Conservation (phyloP, 257 asterid genomes). For the Ilex asprella region DNA sequence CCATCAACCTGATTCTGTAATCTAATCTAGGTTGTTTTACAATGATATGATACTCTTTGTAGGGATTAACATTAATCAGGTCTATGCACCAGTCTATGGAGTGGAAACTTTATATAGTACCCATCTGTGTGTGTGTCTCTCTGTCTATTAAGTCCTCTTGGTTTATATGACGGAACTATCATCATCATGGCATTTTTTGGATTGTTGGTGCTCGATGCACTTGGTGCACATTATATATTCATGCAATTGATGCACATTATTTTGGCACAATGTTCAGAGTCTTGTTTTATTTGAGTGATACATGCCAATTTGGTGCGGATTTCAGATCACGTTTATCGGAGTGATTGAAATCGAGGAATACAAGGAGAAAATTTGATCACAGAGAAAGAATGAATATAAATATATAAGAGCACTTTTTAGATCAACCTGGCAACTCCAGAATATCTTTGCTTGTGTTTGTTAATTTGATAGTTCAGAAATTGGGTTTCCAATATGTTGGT, state of each 20-base stretch:
- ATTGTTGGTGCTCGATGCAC: neutral
- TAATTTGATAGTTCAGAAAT: too few species aligned
- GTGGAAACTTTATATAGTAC: neutral
- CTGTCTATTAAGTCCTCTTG: too few species aligned
- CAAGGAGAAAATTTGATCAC: neutral
- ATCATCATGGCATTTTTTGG: neutral
- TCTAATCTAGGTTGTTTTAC: too few species aligned
- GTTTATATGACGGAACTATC: too few species aligned
- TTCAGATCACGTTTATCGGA: neutral
- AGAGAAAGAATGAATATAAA: neutral
- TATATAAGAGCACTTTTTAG: too few species aligned
- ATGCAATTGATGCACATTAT: neutral
- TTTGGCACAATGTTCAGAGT: neutral
- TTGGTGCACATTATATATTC: neutral
- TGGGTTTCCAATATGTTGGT: too few species aligned
- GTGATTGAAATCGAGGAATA: neutral
- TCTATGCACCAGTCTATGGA: too few species aligned
- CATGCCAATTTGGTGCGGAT: neutral
- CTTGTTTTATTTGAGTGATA: too few species aligned
- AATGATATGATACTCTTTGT: too few species aligned
- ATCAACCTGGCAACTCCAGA: neutral
- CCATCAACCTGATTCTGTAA: too few species aligned
- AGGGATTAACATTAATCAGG: too few species aligned
- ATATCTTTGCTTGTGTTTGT: neutral
- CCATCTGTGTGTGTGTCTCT: neutral